Conservation (phyloP, 495 filamentous ascomycete genomes). For the Neurospora sp. region DNA sequence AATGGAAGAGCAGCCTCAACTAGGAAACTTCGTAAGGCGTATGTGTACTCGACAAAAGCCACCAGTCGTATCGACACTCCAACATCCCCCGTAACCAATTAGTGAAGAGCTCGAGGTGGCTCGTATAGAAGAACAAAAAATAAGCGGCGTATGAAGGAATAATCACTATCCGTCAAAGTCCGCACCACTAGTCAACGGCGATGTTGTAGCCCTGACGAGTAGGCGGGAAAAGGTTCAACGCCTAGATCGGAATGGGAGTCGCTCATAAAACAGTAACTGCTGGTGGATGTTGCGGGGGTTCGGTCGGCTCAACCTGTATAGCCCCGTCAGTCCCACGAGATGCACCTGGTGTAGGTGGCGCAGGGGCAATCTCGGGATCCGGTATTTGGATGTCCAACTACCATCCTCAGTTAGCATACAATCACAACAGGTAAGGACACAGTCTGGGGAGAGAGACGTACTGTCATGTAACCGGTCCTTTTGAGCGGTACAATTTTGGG, state of each 20-base stretch:
- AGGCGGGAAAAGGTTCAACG: neutral
- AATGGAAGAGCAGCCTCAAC: neutral
- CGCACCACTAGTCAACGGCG: too few relatives aligned
- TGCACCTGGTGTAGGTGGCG: conserved; percentile 16
- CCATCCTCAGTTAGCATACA: conserved; percentile 2
- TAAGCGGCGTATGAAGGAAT: neutral
- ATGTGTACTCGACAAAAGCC: neutral
- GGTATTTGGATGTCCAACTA: conserved; percentile 30
- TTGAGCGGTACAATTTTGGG: conserved; percentile 68
- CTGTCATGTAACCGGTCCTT: conserved; percentile 79
- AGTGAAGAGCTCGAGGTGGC: neutral
- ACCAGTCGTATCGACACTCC: neutral
- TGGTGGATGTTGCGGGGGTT: neutral
- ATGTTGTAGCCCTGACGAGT: too few relatives aligned
- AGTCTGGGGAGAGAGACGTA: conserved; percentile 26
- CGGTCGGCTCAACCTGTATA: conserved; percentile 3
- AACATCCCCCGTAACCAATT: neutral
- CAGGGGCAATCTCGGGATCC: conserved; percentile 25
- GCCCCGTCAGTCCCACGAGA: conserved; percentile 9
- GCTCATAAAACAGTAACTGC: neutral
- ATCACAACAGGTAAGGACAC: neutral
- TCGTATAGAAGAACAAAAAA: neutral
- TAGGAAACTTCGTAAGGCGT: neutral
- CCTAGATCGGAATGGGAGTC: neutral
- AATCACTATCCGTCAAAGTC: neutral